phyloP scores from a whole-genome alignment of 2,329 filamentous ascomycete genomes.

The Venturia asperata region DNA sequence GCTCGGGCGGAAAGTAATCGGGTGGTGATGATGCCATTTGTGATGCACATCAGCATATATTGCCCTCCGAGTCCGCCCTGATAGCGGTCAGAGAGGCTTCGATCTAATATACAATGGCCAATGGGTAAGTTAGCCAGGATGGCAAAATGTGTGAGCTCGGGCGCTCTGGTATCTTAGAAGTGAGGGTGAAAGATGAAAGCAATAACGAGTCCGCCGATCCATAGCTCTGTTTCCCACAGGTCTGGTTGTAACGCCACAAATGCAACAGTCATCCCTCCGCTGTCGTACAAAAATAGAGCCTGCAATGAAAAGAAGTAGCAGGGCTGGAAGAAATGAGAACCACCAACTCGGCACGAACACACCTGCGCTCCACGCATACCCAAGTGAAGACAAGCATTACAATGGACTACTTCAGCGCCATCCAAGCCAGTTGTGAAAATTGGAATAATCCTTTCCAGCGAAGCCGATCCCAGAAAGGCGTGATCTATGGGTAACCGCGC shows the following conservation, averaged over 20 bases:
- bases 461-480: neutral
- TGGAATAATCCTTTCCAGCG: neutral
- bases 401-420: neutral
- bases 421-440: neutral
- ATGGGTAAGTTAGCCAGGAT: neutral
- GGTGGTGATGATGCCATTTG: neutral
- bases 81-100: neutral
- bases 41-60: neutral
- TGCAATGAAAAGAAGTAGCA: neutral
- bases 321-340: neutral
- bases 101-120: neutral
- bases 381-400: neutral
- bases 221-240: conserved; percentile 10
- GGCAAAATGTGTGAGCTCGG: neutral
- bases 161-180: conserved; percentile 13
- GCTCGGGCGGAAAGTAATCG: neutral
- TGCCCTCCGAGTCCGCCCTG: neutral
- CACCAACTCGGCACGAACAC: neutral
- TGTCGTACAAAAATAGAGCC: neutral
- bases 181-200: conserved; percentile 12
- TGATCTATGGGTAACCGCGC: neutral
- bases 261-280: neutral
- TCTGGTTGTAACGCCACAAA: neutral
- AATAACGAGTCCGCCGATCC: neutral
- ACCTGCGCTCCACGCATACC: neutral